Conservation (phyloP, 345 rosid genomes). For the Melaleuca alternifolia region DNA sequence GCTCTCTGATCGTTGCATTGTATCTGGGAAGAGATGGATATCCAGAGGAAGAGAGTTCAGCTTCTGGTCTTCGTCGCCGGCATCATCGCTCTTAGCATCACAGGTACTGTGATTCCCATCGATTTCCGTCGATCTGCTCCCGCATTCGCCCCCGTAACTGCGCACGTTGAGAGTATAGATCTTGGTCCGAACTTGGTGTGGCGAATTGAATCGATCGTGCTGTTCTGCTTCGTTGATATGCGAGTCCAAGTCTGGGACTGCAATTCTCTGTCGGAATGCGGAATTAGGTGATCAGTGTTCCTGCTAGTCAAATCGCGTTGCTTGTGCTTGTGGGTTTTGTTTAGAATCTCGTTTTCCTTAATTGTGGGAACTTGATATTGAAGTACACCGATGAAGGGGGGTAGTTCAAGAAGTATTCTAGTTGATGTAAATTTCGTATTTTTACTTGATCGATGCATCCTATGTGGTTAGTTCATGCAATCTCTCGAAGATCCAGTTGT, state of each 20-base stretch:
- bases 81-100: conserved; percentile 51
- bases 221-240: neutral
- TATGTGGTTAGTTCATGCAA: neutral
- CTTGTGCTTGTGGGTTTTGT: neutral
- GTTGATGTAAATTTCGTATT: neutral
- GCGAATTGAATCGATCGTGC: neutral
- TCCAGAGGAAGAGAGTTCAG: conserved; percentile 37
- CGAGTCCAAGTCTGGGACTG: neutral
- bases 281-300: neutral
- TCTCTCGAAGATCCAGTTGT: neutral
- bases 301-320: neutral
- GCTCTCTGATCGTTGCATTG: neutral
- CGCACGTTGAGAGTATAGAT: neutral
- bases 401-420: neutral
- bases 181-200: neutral
- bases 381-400: neutral
- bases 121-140: neutral
- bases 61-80: conserved; percentile 40
- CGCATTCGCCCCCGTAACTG: neutral
- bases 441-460: neutral
- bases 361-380: neutral
- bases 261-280: neutral
- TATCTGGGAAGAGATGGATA: conserved; percentile 30
- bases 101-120: conserved; percentile 26
- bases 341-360: neutral